phyloP scores from a whole-genome alignment of 1,284 basidiomycete species.

The Cutaneotrichosporon curvatum region DNA sequence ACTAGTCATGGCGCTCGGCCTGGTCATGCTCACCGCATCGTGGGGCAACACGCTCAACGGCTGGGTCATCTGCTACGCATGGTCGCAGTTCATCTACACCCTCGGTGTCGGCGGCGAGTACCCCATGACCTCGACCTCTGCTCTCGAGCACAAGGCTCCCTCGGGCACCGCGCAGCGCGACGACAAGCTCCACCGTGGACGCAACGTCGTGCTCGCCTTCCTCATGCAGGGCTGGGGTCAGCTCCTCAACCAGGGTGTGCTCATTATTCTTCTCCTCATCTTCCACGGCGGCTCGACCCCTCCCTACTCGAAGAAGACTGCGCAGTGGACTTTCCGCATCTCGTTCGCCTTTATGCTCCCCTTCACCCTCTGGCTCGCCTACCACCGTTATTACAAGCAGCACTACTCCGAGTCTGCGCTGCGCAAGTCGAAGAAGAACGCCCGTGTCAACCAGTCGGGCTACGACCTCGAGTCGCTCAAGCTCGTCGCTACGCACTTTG shows the following conservation, averaged over 20 bases:
- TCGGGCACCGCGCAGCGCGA: constrained; percentile 45
- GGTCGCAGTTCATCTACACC: constrained; percentile 51
- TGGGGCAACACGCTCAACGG: constrained; percentile 51
- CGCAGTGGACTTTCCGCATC: constrained; percentile 53
- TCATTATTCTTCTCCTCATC: constrained; percentile 51
- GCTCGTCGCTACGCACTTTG: constrained; percentile 50
- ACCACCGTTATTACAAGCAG: constrained; percentile 52
- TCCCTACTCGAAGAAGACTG: constrained; percentile 47
- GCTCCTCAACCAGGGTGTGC: constrained; percentile 51
- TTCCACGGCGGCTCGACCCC: constrained; percentile 45
- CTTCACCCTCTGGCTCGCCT: constrained; percentile 52
- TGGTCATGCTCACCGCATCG: constrained; percentile 52
- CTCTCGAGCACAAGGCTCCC: constrained; percentile 48
- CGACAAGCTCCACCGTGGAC: constrained; percentile 53
- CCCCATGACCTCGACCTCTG: constrained; percentile 53
- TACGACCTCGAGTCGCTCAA: constrained; percentile 51
- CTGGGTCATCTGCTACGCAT: constrained; percentile 54
- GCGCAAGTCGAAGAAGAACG: constrained; percentile 47
- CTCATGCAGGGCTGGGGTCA: constrained; percentile 53
- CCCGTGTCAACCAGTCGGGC: constrained; percentile 48
- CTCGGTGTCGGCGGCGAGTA: constrained; percentile 52
- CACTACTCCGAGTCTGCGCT: constrained; percentile 44
- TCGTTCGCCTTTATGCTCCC: constrained; percentile 51
- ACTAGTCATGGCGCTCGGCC: constrained; percentile 47
- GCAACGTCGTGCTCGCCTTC: constrained; percentile 52